A percentile compares a stretch with the other conserved stretches of the same genome.
phyloP scores from a whole-genome alignment of 2,329 filamentous ascomycete genomes.

The Epichloe aotearoae region DNA sequence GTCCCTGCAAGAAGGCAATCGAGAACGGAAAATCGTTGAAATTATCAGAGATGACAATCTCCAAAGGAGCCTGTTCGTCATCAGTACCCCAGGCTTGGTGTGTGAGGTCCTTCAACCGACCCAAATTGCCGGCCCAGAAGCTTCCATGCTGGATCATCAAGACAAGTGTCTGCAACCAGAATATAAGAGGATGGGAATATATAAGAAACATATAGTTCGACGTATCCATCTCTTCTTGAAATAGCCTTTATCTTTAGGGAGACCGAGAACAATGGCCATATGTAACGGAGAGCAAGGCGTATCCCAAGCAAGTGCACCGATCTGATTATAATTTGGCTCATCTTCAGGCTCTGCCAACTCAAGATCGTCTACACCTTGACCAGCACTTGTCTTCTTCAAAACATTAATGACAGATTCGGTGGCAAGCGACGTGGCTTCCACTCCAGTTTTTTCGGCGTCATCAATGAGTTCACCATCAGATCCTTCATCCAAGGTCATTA shows the following conservation, averaged over 20 bases:
- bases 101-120: conserved; percentile 51
- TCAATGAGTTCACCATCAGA: conserved; percentile 35
- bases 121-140: conserved; percentile 57
- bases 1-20: conserved; percentile 52
- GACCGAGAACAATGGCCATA: conserved; percentile 56
- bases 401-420: conserved; percentile 69
- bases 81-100: conserved; percentile 43
- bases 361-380: conserved; percentile 22
- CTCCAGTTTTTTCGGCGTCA: conserved; percentile 33
- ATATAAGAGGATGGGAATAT: not conserved
- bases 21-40: conserved; percentile 46
- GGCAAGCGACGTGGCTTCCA: conserved; percentile 37
- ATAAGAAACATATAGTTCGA: conserved; percentile 40
- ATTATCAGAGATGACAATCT: conserved; percentile 45
- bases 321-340: conserved; percentile 67
- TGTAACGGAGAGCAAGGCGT: conserved; percentile 61
- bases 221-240: conserved; percentile 46
- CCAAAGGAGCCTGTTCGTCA: conserved; percentile 44
- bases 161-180: not conserved
- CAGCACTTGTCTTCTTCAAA: conserved; percentile 26
- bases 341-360: conserved; percentile 39
- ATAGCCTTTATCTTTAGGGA: conserved; percentile 49
- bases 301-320: conserved; percentile 73
- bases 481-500: conserved; percentile 27
- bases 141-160: conserved; percentile 46